Percentiles rank a stretch among this genome's conserved stretches.
These are phyloP conservation scores for Waltiozyma sp. DNA, from an alignment of 1,139 yeast species.

Conservation along the genomic window DNA sequence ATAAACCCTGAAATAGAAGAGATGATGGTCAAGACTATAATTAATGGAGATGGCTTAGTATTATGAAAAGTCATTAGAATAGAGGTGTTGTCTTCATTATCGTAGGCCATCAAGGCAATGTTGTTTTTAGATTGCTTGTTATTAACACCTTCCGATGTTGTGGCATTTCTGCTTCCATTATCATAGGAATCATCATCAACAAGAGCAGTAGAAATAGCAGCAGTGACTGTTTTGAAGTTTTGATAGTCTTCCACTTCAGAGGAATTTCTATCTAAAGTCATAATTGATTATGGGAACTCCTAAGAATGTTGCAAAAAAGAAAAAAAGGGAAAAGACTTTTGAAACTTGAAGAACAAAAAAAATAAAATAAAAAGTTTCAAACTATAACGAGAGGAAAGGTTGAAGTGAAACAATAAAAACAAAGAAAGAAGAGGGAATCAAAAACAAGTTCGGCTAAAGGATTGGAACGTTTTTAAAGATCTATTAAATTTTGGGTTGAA, in stretches of 20 bases:
- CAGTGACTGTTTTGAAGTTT: not conserved
- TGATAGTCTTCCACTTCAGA: not conserved
- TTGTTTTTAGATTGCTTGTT: not conserved
- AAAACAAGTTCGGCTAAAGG: too few species aligned
- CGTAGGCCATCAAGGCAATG: not conserved
- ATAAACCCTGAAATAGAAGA: slow-evolving; percentile 90
- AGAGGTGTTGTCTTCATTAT: slow-evolving; percentile 12
- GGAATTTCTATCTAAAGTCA: too few species aligned
- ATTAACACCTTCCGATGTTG: not conserved
- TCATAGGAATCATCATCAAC: not conserved
- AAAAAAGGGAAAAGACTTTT: not conserved
- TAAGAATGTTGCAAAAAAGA: too few species aligned
- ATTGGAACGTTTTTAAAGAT: too few species aligned
- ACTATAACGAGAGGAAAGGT: too few species aligned
- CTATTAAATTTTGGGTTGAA: too few species aligned
- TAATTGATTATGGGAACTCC: too few species aligned
- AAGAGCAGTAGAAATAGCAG: not conserved
- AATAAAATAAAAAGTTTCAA: too few species aligned
- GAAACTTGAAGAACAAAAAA: too few species aligned
- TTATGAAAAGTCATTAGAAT: slow-evolving; percentile 20
- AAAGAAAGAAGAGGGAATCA: too few species aligned
- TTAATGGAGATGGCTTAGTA: slow-evolving; percentile 49
- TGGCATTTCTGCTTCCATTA: not conserved
- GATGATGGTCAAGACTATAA: slow-evolving; percentile 59
- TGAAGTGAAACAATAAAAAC: too few species aligned